These are phyloP conservation scores for Hansenula sp. DNA, from an alignment of 1,139 yeast genomes.

Conservation along the genomic window DNA sequence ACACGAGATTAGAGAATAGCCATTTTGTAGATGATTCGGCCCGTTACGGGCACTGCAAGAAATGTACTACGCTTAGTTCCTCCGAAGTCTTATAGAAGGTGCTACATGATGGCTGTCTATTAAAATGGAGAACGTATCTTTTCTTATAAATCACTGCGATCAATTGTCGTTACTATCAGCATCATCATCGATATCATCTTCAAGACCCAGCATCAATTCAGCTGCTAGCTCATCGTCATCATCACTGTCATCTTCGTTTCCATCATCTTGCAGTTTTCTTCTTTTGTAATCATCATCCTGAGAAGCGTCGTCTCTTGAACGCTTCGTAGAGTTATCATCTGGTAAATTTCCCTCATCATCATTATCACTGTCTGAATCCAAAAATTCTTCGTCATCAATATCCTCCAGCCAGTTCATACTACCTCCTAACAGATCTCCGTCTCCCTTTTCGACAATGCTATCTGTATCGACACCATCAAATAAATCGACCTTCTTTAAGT, in stretches of 20 bases:
- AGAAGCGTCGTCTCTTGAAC: slow-evolving; percentile 19
- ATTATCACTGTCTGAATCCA: slow-evolving; percentile 2
- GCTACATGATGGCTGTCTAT: too few species aligned
- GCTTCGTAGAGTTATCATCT: slow-evolving; percentile 16
- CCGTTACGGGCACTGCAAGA: too few species aligned
- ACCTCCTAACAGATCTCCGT: slow-evolving; percentile 21
- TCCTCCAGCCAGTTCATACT: slow-evolving; percentile 26
- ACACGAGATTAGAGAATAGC: background rate
- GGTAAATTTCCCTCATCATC: slow-evolving; percentile 30
- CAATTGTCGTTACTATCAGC: slow-evolving; percentile 7
- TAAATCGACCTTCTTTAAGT: slow-evolving; percentile 11
- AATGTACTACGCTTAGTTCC: too few species aligned
- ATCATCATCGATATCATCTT: slow-evolving; percentile 5
- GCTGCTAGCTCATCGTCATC: slow-evolving; percentile 30
- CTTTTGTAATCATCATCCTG: slow-evolving; percentile 13
- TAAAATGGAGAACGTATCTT: too few species aligned
- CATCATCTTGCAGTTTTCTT: background rate
- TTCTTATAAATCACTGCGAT: too few species aligned
- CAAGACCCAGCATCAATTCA: slow-evolving; percentile 26
- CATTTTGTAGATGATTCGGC: slow-evolving; percentile 3
- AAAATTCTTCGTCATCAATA: slow-evolving; percentile 18
- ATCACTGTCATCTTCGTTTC: slow-evolving; percentile 3
- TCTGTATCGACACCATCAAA: slow-evolving; percentile 13
- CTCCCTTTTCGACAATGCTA: slow-evolving; percentile 18
- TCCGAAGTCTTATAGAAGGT: too few species aligned